Evolutionary conservation across 2,329 filamentous ascomycete genomes (phyloP).

Genomic region (Colletotrichum limetticola): DNA sequence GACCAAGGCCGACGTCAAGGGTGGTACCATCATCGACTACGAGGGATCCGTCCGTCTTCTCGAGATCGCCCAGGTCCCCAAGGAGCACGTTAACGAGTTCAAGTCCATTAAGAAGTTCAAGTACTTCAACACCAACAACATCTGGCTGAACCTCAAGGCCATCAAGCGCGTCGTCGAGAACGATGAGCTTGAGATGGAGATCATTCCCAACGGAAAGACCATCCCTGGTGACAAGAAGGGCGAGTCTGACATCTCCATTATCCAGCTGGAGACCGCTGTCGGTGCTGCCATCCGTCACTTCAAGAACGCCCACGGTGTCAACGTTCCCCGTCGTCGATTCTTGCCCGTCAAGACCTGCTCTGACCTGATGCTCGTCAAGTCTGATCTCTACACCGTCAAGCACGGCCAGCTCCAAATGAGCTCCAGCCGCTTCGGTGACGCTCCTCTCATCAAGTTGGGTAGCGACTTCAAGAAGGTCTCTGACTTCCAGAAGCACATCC

Average conservation of each 20-base stretch:
- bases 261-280: conserved; percentile 98
- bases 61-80: conserved; percentile 98
- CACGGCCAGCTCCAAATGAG: conserved; percentile 98
- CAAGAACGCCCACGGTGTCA: conserved; percentile 98
- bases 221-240: conserved; percentile 99
- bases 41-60: conserved; percentile 96
- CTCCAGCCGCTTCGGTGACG: conserved; percentile 94
- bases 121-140: conserved; percentile 99
- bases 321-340: conserved; percentile 97
- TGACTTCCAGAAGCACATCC: conserved; percentile 89
- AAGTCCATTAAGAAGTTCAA: conserved; percentile 99
- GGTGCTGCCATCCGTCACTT: conserved; percentile 99
- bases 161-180: conserved; percentile 99
- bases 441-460: conserved; percentile 98
- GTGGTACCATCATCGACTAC: conserved; percentile 99
- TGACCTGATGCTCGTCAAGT: conserved; percentile 99
- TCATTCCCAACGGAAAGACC: conserved; percentile 99
- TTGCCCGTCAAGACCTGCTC: conserved; percentile 99
- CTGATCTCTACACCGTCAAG: conserved; percentile 97
- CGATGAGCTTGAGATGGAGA: conserved; percentile 98
- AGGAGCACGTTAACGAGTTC: conserved; percentile 99
- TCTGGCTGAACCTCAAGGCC: conserved; percentile 98
- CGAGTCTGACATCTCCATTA: conserved; percentile 95
- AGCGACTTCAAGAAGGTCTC: conserved; percentile 99
- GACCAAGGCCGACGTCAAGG: conserved; percentile 99